Evolutionary conservation across 192 early-diverging fungal genomes (phyloP).

Genomic region (Jimgerdemannia flammicorona): DNA sequence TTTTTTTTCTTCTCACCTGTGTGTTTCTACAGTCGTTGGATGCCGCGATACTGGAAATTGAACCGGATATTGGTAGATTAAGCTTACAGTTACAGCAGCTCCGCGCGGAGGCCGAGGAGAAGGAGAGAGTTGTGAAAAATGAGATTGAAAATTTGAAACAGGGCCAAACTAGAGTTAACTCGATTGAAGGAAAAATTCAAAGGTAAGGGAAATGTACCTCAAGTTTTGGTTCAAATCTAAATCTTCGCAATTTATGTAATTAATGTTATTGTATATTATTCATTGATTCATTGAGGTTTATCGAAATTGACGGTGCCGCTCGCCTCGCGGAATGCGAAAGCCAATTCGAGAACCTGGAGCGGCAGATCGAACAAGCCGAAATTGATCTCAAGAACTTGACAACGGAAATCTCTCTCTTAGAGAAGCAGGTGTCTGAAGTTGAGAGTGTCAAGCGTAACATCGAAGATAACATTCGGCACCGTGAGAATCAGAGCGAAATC

Average conservation of each 20-base stretch:
- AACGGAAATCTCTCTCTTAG: slow-evolving; percentile 14
- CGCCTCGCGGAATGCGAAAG: background rate
- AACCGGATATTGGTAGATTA: background rate
- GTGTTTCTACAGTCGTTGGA: background rate
- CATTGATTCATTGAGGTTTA: background rate
- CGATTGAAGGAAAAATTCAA: background rate
- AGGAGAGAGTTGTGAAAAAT: slow-evolving; percentile 19
- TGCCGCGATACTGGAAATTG: background rate
- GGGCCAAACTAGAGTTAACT: slow-evolving; percentile 25
- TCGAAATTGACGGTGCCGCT: background rate
- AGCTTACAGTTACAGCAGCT: slow-evolving; percentile 6
- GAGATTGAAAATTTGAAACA: slow-evolving; percentile 26
- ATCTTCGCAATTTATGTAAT: background rate
- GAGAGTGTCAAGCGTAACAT: slow-evolving; percentile 31
- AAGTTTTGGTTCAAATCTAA: background rate
- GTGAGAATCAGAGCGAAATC: slow-evolving; percentile 24
- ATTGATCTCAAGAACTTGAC: slow-evolving; percentile 7
- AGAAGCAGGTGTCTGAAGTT: slow-evolving; percentile 32
- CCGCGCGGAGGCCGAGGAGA: slow-evolving; percentile 4
- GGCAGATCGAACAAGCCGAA: background rate
- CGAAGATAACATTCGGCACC: slow-evolving; percentile 40
- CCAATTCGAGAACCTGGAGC: background rate
- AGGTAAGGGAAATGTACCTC: background rate
- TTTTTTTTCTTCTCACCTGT: too few relatives aligned
- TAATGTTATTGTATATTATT: background rate